Evolutionary conservation across 768 basidiomycete species (phyloP), one percentile per base, ranked within the genome.

Genomic region (Hericium rajendrae): DNA sequence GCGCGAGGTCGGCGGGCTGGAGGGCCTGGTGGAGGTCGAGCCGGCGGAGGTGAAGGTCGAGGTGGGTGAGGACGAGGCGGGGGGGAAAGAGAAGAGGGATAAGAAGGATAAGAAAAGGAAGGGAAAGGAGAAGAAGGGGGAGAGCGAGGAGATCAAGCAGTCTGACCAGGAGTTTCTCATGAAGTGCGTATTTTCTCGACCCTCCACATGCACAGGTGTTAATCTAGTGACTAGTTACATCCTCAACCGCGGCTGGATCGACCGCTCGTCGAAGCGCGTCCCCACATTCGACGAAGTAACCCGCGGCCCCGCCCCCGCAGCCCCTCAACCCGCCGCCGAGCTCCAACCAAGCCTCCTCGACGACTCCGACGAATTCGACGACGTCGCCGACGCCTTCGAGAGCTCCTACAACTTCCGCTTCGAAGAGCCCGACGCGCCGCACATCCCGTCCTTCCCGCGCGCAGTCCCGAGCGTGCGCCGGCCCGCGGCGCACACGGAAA

Each of bases 331-430:
- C 68, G 54, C 37, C 66, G 65, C 60, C 57, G 39, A n/a, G n/a
- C n/a, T n/a, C n/a, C n/a, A n/a, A n/a, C n/a, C n/a, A n/a, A n/a
- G n/a, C n/a, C n/a, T n/a, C n/a, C n/a, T n/a, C n/a, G n/a, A n/a
- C n/a, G n/a, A 86, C 10, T 86, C 88, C 6, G 83, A 85, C 38
- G 80, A 88, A 16, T 97, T 97, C 64, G 93, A 97, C 55, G 91
- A 95, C 48, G 84, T 90, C 60, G 88, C 85, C 5, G 94, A 97
- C 28, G 82, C 82, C 48, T 99, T 97, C 62, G 97, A 99, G 73
- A 84, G 82, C n/a, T 89, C 88, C 15, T 99, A 97, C 73, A 98
- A 98, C 70, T 97, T 97, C 74, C 84, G 97, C 54, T 99, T 92
- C 69, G 95, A 99, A 70, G 95, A 99, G 71, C 88, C 91, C 38